Conservation (phyloP, 2,329 filamentous ascomycete species). For the Stagonosporopsis cucurbitacearum region DNA sequence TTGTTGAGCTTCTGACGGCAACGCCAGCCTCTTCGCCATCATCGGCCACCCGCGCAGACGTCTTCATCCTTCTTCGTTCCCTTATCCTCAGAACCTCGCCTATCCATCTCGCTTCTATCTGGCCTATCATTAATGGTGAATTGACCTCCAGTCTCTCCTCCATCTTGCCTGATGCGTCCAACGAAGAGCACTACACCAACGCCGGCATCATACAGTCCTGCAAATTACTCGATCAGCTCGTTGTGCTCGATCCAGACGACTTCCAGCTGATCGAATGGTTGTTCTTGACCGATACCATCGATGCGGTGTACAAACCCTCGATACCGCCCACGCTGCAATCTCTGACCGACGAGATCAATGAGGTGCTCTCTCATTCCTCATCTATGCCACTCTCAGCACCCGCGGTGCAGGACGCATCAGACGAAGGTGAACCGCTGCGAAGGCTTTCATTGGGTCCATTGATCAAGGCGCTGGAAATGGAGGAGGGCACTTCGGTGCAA, state of each 20-base stretch:
- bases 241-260: conserved; percentile 87
- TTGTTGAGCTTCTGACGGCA: conserved; percentile 84
- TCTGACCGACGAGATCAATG: conserved; percentile 83
- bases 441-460: conserved; percentile 53
- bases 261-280: conserved; percentile 99
- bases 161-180: conserved; percentile 71
- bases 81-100: conserved; percentile 79
- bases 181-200: conserved; percentile 77
- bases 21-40: conserved; percentile 90
- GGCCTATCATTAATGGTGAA: conserved; percentile 89
- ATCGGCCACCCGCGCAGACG: conserved; percentile 83
- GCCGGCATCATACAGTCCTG: conserved; percentile 84
- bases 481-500: conserved; percentile 54
- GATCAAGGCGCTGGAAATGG: conserved; percentile 41
- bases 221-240: conserved; percentile 88
- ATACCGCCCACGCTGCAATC: conserved; percentile 70
- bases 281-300: conserved; percentile 95
- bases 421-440: conserved; percentile 33
- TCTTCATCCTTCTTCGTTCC: conserved; percentile 86
- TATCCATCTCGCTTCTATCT: conserved; percentile 81
- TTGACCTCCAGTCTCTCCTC: conserved; percentile 80
- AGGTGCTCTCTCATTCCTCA: conserved; percentile 62
- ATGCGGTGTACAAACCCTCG: conserved; percentile 84
- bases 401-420: not conserved
- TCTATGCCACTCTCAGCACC: conserved; percentile 5